phyloP scores from a whole-genome alignment of 2,329 filamentous ascomycete genomes.

The Nannizziopsis arthrosporioides region DNA sequence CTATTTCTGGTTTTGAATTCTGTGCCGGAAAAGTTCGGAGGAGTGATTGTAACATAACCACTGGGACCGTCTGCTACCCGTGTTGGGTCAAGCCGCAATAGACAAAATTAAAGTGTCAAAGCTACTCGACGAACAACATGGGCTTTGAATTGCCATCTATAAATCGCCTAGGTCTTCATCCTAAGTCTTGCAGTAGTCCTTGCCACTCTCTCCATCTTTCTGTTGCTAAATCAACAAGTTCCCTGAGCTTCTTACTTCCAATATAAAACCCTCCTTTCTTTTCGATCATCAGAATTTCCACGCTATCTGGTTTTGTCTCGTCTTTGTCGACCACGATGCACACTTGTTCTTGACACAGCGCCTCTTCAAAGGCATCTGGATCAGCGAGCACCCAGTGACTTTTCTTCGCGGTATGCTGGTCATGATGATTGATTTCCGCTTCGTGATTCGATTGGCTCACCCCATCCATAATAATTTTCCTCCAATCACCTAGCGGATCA shows the following conservation, averaged over 20 bases:
- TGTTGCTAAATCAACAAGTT: constrained; percentile 49
- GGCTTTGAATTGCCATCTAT: not conserved
- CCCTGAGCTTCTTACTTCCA: constrained; percentile 50
- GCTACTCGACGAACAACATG: not conserved
- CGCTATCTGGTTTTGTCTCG: constrained; percentile 38
- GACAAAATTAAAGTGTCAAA: not conserved
- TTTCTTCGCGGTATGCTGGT: constrained; percentile 34
- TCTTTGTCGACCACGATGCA: constrained; percentile 62
- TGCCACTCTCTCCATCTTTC: constrained; percentile 53
- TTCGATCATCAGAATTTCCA: constrained; percentile 55
- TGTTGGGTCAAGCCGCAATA: too few species aligned
- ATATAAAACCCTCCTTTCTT: constrained; percentile 70
- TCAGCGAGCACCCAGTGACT: constrained; percentile 65
- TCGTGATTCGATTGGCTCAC: constrained; percentile 38
- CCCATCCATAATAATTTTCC: constrained; percentile 25
- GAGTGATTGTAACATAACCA: too few species aligned
- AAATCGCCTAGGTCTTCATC: not conserved
- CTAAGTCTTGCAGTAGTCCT: constrained; percentile 25
- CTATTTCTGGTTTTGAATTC: not conserved
- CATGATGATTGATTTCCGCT: constrained; percentile 20
- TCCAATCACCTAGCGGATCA: constrained; percentile 32
- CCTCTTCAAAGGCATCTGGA: constrained; percentile 82
- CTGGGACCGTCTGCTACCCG: too few species aligned
- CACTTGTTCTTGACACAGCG: constrained; percentile 68
- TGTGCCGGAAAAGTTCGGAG: not conserved